Conservation (phyloP, 1,284 basidiomycete species). For the Rhizopogon hawkerae region DNA sequence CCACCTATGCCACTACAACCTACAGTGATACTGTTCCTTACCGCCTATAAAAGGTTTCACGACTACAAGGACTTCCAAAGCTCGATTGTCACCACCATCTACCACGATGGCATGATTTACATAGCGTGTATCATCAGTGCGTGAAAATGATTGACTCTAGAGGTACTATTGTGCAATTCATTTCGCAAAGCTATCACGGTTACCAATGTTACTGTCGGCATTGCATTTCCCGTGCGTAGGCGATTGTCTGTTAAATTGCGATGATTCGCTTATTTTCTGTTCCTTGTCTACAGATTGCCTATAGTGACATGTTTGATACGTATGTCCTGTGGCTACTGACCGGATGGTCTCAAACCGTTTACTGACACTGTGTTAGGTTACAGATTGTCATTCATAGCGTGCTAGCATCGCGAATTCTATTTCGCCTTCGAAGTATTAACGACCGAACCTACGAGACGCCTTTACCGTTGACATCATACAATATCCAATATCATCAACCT, state of each 20-base stretch:
- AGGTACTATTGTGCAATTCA: not conserved
- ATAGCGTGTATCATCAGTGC: conserved; percentile 14
- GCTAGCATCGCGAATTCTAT: conserved; percentile 24
- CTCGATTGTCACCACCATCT: conserved; percentile 8
- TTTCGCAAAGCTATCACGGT: conserved; percentile 11
- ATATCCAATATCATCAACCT: not conserved
- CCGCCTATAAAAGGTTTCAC: conserved; percentile 9
- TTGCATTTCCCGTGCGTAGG: conserved; percentile 11
- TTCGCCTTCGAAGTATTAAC: conserved; percentile 21
- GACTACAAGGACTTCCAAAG: conserved; percentile 3
- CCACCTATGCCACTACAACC: too few species aligned
- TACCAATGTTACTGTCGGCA: conserved; percentile 11
- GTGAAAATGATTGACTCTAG: not conserved
- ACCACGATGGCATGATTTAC: conserved; percentile 15
- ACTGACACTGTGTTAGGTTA: conserved; percentile 12
- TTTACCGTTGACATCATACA: too few species aligned
- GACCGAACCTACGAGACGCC: not conserved
- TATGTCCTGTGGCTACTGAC: conserved; percentile 8
- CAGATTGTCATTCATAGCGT: conserved; percentile 23
- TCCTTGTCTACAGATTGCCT: conserved; percentile 12
- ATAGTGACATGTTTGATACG: conserved; percentile 20
- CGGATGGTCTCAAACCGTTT: not conserved
- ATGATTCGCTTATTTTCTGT: not conserved
- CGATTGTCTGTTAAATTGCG: not conserved
- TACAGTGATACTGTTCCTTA: conserved; percentile 14